Evolutionary conservation across 2,329 filamentous ascomycete species (phyloP).

Genomic region (Fusarium drepaniforme): DNA sequence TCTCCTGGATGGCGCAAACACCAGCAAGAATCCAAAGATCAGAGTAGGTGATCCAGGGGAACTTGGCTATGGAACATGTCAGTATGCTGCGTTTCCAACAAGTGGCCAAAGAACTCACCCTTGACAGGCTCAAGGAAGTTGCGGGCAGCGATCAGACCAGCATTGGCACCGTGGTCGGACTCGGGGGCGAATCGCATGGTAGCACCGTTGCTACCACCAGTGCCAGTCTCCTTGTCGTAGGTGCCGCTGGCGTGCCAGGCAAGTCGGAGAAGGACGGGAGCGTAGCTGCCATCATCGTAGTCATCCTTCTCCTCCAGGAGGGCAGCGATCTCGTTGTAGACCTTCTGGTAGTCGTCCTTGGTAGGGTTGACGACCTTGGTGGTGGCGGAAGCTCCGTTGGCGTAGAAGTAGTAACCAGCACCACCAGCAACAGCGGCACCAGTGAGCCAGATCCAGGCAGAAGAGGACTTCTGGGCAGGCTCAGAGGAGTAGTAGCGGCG

Average conservation of each 20-base stretch:
- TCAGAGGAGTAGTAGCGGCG: slow-evolving; percentile 86
- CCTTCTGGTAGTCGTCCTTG: slow-evolving; percentile 92
- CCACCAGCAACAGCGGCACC: slow-evolving; percentile 72
- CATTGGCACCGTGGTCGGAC: slow-evolving; percentile 91
- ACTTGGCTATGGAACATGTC: slow-evolving; percentile 61
- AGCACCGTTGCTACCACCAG: slow-evolving; percentile 94
- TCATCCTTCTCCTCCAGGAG: slow-evolving; percentile 89
- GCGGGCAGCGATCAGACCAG: slow-evolving; percentile 86
- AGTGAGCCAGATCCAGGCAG: slow-evolving; percentile 66
- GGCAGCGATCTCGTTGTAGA: slow-evolving; percentile 88
- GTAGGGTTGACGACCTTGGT: slow-evolving; percentile 77
- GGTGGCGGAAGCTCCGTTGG: slow-evolving; percentile 63
- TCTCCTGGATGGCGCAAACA: slow-evolving; percentile 90
- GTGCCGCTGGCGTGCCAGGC: slow-evolving; percentile 97
- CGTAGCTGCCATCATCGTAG: slow-evolving; percentile 97
- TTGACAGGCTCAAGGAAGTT: slow-evolving; percentile 96
- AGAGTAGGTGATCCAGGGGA: slow-evolving; percentile 96
- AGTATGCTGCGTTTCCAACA: background rate
- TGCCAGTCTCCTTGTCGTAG: slow-evolving; percentile 88
- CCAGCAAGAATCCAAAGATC: slow-evolving; percentile 96
- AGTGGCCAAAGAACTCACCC: slow-evolving; percentile 60
- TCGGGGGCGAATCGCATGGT: slow-evolving; percentile 97
- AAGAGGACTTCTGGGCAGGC: slow-evolving; percentile 64
- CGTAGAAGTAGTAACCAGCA: slow-evolving; percentile 76
- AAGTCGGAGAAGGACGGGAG: slow-evolving; percentile 88